phyloP scores from a whole-genome alignment of 1,284 basidiomycete genomes.

The Naganishia sp. region DNA sequence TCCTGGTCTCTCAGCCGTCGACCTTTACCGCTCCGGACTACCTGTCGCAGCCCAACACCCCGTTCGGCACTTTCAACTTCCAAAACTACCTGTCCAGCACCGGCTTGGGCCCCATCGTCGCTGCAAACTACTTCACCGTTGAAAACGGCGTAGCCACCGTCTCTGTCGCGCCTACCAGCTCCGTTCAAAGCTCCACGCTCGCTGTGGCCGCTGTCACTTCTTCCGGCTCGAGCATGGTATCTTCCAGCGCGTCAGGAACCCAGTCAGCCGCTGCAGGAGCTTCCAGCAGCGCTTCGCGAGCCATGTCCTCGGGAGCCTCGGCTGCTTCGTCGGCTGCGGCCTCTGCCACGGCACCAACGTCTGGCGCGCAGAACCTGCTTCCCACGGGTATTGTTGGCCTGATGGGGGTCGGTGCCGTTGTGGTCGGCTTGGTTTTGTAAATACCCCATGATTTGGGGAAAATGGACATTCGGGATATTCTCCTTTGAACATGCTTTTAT shows the following conservation, averaged over 20 bases:
- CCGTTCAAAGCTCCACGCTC: slow-evolving; percentile 67
- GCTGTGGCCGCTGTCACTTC: slow-evolving; percentile 37
- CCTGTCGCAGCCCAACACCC: slow-evolving; percentile 60
- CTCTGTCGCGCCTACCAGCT: slow-evolving; percentile 61
- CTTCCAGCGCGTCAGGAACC: slow-evolving; percentile 7
- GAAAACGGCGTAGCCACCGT: slow-evolving; percentile 65
- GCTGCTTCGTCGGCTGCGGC: slow-evolving; percentile 15
- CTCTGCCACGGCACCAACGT: not conserved
- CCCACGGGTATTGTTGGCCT: slow-evolving; percentile 17
- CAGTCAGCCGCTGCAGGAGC: not conserved
- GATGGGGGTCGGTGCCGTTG: slow-evolving; percentile 11
- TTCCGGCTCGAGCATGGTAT: slow-evolving; percentile 38
- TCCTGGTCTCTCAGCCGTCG: slow-evolving; percentile 65
- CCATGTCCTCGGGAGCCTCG: slow-evolving; percentile 7
- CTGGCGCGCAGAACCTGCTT: not conserved
- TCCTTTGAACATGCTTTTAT: not conserved
- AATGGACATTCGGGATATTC: slow-evolving; percentile 5
- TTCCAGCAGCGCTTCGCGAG: slow-evolving; percentile 4
- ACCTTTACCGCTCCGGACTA: slow-evolving; percentile 65
- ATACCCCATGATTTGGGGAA: not conserved
- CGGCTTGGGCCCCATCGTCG: slow-evolving; percentile 50
- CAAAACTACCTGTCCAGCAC: slow-evolving; percentile 44
- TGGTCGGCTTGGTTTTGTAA: slow-evolving; percentile 15
- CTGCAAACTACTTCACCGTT: slow-evolving; percentile 70
- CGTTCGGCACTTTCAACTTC: slow-evolving; percentile 62